Evolutionary conservation across 164 flowering plant genomes (phyloP).

Genomic region (Stephania japonica): DNA sequence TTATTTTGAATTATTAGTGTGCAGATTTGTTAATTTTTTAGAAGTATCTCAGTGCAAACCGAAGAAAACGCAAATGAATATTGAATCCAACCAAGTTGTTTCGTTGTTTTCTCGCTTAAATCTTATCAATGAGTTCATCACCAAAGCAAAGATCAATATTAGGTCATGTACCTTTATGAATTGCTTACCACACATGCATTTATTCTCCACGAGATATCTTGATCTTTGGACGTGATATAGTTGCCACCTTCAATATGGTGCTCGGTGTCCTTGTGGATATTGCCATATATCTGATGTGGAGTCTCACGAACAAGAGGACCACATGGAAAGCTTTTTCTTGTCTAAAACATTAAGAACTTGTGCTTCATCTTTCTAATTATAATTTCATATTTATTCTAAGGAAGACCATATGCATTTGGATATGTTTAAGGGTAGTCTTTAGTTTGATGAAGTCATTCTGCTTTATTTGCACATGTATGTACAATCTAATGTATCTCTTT

Average conservation of each 20-base stretch:
- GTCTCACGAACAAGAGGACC: constrained; percentile 86
- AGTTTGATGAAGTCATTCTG: too few relatives aligned
- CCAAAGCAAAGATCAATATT: not conserved
- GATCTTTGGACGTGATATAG: constrained; percentile 93
- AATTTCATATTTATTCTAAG: too few relatives aligned
- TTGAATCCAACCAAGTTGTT: not conserved
- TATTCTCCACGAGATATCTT: constrained; percentile 58
- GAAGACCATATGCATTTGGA: too few relatives aligned
- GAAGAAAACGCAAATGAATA: not conserved
- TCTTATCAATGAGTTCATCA: not conserved
- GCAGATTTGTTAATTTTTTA: not conserved
- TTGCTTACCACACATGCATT: not conserved
- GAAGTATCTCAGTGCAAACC: not conserved
- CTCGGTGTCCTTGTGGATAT: constrained; percentile 97
- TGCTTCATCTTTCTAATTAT: not conserved
- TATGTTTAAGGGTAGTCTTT: too few relatives aligned
- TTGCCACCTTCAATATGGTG: constrained; percentile 89
- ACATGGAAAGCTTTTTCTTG: constrained; percentile 98
- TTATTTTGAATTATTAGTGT: not conserved
- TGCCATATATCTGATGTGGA: constrained; percentile 97
- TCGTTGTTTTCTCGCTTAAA: not conserved
- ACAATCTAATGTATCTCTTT: too few relatives aligned
- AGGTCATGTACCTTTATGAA: not conserved
- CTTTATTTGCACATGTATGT: too few relatives aligned
- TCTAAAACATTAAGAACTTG: constrained; percentile 77